Base-by-base conservation (phyloP, 352 stramenopile genomes). In the Aphanomyces cochlioides region DNA sequence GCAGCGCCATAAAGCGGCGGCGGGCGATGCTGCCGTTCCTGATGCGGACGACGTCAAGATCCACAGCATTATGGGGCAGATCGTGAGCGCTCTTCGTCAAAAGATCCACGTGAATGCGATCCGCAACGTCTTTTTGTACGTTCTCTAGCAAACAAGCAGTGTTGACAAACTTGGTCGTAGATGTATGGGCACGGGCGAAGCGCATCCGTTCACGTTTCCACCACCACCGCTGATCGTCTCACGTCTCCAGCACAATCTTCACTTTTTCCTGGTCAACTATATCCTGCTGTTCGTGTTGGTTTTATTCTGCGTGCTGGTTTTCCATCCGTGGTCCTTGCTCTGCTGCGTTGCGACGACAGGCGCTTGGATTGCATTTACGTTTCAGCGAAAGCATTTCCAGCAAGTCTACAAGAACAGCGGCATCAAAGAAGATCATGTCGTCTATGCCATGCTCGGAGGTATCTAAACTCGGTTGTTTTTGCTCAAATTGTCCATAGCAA, bases 201-300 rank as follows among this genome's bases (percentile, higher is more conserved):
- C 74, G 41, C 64, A 77, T 64, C 83, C 84, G 39, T 90, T 90
- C 74, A 85, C 76, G 12, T 10, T 89, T 61, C 83, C 83, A 10
- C 73, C 76, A 28, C 77, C 83, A 66, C 72, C 77, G 17, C 77
- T 84, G 57, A 78, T 82, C 61, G 34, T 83, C 47, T 39, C 66
- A 72, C 83, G 83, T n/a, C 77, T 92, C 69, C 82, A 81, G 69
- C 82, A 76, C 37, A 92, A 92, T 78, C 75, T 74, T 65, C 79
- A 79, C 72, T 92, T 81, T 72, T 92, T 90, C 60, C 66, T 90
- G 66, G 84, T 80, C 73, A 92, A 92, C 72, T 92, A 92, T 60
- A 21, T 92, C 64, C 74, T 90, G 38, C 66, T 85, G 54, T 81
- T 79, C 21, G 77, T 76, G 59, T 73, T 75, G 28, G 73, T 89